Evolutionary conservation across 305 asterid genomes (phyloP).

Genomic region (Fraxinus baroniana): DNA sequence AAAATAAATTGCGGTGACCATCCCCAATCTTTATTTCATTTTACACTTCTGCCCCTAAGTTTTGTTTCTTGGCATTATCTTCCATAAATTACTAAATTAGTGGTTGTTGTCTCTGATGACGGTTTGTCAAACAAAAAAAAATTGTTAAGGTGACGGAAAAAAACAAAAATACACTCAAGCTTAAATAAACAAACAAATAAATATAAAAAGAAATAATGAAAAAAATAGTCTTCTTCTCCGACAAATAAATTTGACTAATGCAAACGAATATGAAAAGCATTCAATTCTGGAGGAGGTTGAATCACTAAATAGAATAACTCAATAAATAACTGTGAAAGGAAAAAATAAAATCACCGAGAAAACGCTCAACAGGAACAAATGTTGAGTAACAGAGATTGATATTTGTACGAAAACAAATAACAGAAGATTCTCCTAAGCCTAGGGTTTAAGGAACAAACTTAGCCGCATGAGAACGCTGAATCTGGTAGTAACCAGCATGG

Average conservation of each 20-base stretch:
- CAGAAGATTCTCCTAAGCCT: neutral
- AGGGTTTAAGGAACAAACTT: conserved; percentile 40
- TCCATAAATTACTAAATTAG: neutral
- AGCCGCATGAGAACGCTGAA: conserved; percentile 78
- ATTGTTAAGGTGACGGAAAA: neutral
- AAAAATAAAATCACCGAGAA: neutral
- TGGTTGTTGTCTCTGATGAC: neutral
- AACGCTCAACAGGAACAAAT: neutral
- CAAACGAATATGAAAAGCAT: neutral
- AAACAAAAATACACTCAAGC: neutral
- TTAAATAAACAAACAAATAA: neutral
- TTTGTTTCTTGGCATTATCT: neutral
- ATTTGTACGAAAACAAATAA: neutral
- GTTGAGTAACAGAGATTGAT: neutral
- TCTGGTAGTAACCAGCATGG: conserved; percentile 89
- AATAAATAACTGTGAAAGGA: neutral
- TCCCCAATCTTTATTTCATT: neutral
- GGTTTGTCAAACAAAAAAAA: neutral
- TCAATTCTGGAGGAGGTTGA: neutral
- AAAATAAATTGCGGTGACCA: neutral
- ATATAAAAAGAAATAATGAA: neutral
- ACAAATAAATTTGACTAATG: neutral
- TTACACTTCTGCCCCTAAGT: neutral
- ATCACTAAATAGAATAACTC: neutral
- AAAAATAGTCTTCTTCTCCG: neutral